Conservation (phyloP, 176 grass and related monocot genomes). For the Juncus inflexus region DNA sequence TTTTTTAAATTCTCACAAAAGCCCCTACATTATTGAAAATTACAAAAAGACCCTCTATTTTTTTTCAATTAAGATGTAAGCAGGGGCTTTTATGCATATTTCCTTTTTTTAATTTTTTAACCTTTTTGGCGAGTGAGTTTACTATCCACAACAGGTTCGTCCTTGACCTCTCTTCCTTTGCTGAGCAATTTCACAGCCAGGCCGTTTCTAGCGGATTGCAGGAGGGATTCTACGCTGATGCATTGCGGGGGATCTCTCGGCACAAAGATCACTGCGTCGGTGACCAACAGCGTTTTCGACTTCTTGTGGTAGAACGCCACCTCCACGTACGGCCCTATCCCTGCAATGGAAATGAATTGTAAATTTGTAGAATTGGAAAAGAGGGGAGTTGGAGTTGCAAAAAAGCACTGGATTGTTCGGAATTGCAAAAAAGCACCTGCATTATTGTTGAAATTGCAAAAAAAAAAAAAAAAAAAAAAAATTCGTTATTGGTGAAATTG, state of each 20-base stretch:
- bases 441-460: too few relatives aligned
- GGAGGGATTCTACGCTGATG: slow-evolving; percentile 73
- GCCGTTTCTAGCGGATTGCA: slow-evolving; percentile 85
- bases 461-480: too few relatives aligned
- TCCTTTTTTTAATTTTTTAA: background rate
- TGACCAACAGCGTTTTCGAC: slow-evolving; percentile 73
- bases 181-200: slow-evolving; percentile 89
- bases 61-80: too few relatives aligned
- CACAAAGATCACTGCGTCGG: slow-evolving; percentile 88
- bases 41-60: too few relatives aligned
- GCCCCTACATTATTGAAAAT: too few relatives aligned
- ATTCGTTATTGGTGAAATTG: too few relatives aligned
- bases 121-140: slow-evolving; percentile 73
- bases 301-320: slow-evolving; percentile 86
- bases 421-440: too few relatives aligned
- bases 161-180: slow-evolving; percentile 83
- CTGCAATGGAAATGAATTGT: slow-evolving; percentile 36
- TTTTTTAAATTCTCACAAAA: background rate
- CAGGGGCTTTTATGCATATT: background rate
- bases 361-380: slow-evolving; percentile 2
- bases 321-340: slow-evolving; percentile 94
- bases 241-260: slow-evolving; percentile 77
- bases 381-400: too few relatives aligned
- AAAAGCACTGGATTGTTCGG: too few relatives aligned
- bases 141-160: slow-evolving; percentile 76